phyloP scores from a whole-genome alignment of 2,329 filamentous ascomycete species.

The Canariomyces notabilis region DNA sequence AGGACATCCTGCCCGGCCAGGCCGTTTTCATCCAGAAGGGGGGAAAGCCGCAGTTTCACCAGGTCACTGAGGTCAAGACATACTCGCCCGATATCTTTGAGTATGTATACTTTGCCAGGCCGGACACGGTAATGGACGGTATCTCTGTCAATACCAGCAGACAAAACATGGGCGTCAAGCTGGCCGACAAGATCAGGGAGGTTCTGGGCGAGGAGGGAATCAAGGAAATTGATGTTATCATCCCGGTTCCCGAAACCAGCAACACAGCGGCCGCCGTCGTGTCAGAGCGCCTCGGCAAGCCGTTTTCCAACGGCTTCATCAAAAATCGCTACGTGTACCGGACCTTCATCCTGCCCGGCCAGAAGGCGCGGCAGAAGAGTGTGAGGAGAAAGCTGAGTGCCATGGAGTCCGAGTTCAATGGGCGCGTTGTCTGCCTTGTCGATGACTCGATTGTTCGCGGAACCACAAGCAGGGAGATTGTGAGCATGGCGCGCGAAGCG shows the following conservation, averaged over 20 bases:
- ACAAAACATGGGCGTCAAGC: conserved; percentile 78
- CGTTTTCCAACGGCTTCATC: conserved; percentile 76
- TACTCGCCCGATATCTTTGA: conserved; percentile 87
- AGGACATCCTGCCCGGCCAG: conserved; percentile 75
- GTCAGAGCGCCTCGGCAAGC: conserved; percentile 69
- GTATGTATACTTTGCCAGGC: conserved; percentile 80
- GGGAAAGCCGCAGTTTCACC: conserved; percentile 64
- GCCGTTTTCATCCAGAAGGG: conserved; percentile 83
- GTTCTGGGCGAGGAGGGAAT: conserved; percentile 65
- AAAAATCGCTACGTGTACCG: conserved; percentile 88
- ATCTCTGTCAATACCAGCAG: conserved; percentile 81
- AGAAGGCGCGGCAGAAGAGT: conserved; percentile 74
- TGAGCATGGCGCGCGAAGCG: conserved; percentile 76
- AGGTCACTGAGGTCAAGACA: conserved; percentile 61
- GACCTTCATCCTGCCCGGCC: conserved; percentile 65
- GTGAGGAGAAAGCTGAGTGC: conserved; percentile 86
- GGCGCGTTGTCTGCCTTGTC: conserved; percentile 73
- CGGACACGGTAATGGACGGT: conserved; percentile 78
- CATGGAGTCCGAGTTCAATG: conserved; percentile 79
- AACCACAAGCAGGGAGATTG: conserved; percentile 64
- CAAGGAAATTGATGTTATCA: conserved; percentile 75
- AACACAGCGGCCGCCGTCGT: conserved; percentile 75
- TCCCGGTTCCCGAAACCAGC: conserved; percentile 69
- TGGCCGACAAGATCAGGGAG: conserved; percentile 67
- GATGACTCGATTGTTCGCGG: conserved; percentile 89